Base-by-base conservation (phyloP, 139 green algal genomes). In the Closterium sp. region DNA sequence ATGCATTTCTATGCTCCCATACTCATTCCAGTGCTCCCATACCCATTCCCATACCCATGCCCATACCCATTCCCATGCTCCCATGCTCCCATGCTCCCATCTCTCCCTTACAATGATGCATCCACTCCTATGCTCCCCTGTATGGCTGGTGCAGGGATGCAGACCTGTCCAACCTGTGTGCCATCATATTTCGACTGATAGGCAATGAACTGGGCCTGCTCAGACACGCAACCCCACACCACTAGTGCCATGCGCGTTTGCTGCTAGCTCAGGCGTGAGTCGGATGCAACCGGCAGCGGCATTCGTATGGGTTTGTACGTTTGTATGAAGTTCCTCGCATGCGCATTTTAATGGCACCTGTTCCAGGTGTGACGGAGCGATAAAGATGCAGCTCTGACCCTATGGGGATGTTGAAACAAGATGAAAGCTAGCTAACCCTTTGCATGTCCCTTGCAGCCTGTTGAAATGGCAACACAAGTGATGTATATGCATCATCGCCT, bases 181-280 rank as follows among this genome's bases (percentile, higher is more conserved):
- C 31, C 28, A 50, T 42, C 31, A 45, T 89, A 30, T 89, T 89
- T 11, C 29, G 86, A 30, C 31, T 89, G 13, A 45, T 89, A 62
- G 86, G 86, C n/a, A 29, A 30, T 50, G 86, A 89, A 28, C 28
- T 89, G 86, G 86, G 86, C 4, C 86, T 89, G 86, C 22, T 89
- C 29, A 89, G 86, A 89, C 22, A 89, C 24, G 3, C n/a, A 73
- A 22, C 13, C 50, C 50, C 50, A 24, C 50, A 73, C 13, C 50
- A 73, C 13, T 73, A 73, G 50, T 22, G 17, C 17, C 50, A 73
- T 11, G 17, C 50, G 50, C 9, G 17, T 22, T 73, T 21, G 50
- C 50, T 73, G 4, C 50, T 73, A 10, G 13, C 50, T 21, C 50
- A 27, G 50, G 50, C 50, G 22, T 87, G 84, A 30, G n/a, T 21